Conservation (phyloP, 164 flowering plant genomes). For the Stephania cephalantha region DNA sequence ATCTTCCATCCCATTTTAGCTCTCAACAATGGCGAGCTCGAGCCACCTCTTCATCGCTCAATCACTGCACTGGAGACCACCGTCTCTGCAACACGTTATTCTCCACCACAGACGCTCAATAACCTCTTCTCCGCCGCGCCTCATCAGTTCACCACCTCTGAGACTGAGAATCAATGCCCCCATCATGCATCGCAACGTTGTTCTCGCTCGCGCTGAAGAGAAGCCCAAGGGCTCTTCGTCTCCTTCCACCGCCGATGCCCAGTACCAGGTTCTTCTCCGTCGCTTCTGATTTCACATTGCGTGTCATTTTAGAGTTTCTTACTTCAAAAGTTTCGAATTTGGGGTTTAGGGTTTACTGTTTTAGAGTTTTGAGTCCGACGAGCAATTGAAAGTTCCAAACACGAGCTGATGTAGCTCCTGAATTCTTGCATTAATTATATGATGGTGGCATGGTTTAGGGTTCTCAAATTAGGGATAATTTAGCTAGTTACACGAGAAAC, state of each 20-base stretch:
- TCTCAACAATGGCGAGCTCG: slow-evolving; percentile 14
- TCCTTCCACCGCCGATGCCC: slow-evolving; percentile 23
- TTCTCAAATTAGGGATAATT: no score
- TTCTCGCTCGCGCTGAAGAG: slow-evolving; percentile 63
- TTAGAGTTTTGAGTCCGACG: no score
- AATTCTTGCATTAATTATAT: no score
- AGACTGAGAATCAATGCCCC: slow-evolving; percentile 3
- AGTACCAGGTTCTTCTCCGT: slow-evolving; percentile 40
- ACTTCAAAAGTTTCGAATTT: no score
- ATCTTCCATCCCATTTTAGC: not conserved
- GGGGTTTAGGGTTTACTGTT: no score
- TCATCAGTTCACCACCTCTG: slow-evolving; percentile 1
- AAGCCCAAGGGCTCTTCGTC: slow-evolving; percentile 26
- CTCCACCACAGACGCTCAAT: slow-evolving; percentile 3
- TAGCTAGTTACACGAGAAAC: not conserved
- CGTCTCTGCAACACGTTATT: slow-evolving; percentile 6
- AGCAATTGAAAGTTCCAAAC: no score
- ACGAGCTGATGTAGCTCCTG: no score
- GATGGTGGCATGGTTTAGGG: no score
- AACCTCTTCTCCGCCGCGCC: not conserved
- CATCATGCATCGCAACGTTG: slow-evolving; percentile 16
- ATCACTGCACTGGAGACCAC: not conserved
- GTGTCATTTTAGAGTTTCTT: no score
- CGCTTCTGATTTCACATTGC: no score
- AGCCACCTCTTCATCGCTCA: not conserved